Evolutionary conservation across 495 filamentous ascomycete species (phyloP), one percentile per base, ranked within the genome.

Genomic region (Penicillium angulare): DNA sequence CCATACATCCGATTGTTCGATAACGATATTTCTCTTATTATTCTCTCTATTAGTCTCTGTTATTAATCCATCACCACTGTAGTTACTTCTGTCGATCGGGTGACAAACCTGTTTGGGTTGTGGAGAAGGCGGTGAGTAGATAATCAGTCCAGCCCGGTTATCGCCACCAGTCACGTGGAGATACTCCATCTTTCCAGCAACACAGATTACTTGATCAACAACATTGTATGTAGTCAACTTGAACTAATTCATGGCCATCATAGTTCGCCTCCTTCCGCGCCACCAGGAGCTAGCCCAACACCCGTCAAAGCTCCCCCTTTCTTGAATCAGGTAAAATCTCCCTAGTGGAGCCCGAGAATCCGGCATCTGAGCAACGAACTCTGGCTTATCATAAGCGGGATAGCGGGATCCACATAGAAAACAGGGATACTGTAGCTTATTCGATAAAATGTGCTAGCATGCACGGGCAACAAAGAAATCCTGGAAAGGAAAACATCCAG

Each of bases 31-130:
- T n/a, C n/a, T n/a, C n/a, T n/a, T n/a, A n/a, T n/a, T n/a, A 31
- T 31, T 31, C 27, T 31, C 8, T 31, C 27, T 9, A 31, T 2
- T 2, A 31, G 5, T 31, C 2, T n/a, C n/a, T n/a, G n/a, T n/a
- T n/a, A n/a, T n/a, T n/a, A 29, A n/a, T 35, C 6, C 33, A 35
- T 15, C 2, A n/a, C 20, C 38, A 23, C 9, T 23, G 10, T 7
- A 23, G 12, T 22, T 3, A 40, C n/a, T 10, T 35, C 6, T 35
- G 16, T 17, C 12, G 15, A 15, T 35, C 10, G 21, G 9, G 7
- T 12, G 3, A 13, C 26, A 43, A 57, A 57, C 55, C 55, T 43
- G 50, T 57, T 57, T 50, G 43, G 34, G 22, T 43, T 40, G 54
- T 52, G 54, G 54, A 46, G 54, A 57, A 20, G 34, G 16, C 34